Conservation (phyloP, 148 eudicot genomes). For the Suaeda aralocaspica region DNA sequence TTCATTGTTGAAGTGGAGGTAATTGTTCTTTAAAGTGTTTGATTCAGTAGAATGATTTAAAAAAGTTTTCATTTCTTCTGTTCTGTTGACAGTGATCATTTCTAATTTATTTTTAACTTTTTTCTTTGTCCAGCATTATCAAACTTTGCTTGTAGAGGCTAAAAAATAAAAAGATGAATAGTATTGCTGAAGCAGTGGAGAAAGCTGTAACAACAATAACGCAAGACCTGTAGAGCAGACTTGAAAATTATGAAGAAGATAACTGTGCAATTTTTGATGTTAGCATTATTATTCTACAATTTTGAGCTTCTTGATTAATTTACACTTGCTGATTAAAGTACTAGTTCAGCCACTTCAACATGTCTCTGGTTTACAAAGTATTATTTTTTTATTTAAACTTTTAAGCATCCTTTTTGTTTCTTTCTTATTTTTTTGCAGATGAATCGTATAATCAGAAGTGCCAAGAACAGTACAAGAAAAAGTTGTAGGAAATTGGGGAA, state of each 20-base stretch:
- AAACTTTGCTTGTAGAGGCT: slow-evolving; percentile 66
- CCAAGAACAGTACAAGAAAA: slow-evolving; percentile 61
- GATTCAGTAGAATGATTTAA: neutral
- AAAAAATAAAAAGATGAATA: slow-evolving; percentile 50
- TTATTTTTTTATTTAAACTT: too few species aligned
- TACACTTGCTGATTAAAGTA: neutral
- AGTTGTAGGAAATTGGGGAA: slow-evolving; percentile 52
- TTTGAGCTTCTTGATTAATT: neutral
- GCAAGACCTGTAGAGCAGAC: slow-evolving; percentile 50
- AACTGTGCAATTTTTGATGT: slow-evolving; percentile 53
- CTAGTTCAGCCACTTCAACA: too few species aligned
- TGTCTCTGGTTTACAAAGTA: too few species aligned
- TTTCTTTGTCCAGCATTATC: slow-evolving; percentile 58
- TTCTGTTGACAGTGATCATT: neutral
- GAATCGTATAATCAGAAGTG: slow-evolving; percentile 55
- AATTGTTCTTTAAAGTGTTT: slow-evolving; percentile 8
- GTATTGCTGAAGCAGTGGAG: slow-evolving; percentile 51
- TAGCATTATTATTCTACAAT: slow-evolving; percentile 13
- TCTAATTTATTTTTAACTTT: slow-evolving; percentile 3
- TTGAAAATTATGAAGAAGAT: slow-evolving; percentile 47
- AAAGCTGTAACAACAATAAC: slow-evolving; percentile 45
- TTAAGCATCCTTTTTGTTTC: neutral
- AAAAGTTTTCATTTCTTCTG: neutral
- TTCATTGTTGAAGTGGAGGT: neutral
- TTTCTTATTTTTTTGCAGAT: slow-evolving; percentile 34